Evolutionary conservation across 2,329 filamentous ascomycete species (phyloP).

Genomic region (Epichloe elymi): DNA sequence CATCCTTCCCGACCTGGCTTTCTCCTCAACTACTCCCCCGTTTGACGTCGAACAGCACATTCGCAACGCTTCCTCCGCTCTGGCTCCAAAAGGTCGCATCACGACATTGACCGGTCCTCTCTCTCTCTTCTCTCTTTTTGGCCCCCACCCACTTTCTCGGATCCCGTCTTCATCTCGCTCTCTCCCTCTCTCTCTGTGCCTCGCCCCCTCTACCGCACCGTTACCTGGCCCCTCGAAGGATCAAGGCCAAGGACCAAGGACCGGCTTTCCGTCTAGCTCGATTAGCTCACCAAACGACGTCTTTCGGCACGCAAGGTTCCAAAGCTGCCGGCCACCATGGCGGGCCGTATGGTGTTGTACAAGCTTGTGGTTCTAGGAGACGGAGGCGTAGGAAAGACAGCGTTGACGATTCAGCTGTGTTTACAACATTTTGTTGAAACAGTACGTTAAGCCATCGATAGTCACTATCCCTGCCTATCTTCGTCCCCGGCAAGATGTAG

Average conservation of each 20-base stretch:
- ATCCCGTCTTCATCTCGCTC: not conserved
- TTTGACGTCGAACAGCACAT: conserved; percentile 5
- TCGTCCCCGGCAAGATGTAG: not conserved
- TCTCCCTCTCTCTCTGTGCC: not conserved
- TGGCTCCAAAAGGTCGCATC: not conserved
- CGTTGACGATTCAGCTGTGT: conserved; percentile 90
- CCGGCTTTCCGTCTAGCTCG: not conserved
- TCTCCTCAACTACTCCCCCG: not conserved
- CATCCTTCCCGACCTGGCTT: conserved; percentile 3
- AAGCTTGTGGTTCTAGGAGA: conserved; percentile 92
- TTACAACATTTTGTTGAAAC: conserved; percentile 98
- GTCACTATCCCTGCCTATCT: not conserved
- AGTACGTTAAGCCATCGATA: conserved; percentile 29
- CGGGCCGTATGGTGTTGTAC: conserved; percentile 89
- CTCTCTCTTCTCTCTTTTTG: not conserved
- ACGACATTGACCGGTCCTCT: not conserved
- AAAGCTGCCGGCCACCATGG: conserved; percentile 40
- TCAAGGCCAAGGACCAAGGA: not conserved
- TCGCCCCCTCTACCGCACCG: not conserved
- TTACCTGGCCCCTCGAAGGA: not conserved
- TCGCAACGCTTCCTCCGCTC: not conserved
- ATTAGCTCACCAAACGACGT: not conserved
- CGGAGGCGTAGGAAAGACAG: conserved; percentile 88
- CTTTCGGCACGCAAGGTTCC: not conserved
- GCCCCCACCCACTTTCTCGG: not conserved